phyloP scores from a whole-genome alignment of 129 eudicot genomes.

The Apium graveolens region DNA sequence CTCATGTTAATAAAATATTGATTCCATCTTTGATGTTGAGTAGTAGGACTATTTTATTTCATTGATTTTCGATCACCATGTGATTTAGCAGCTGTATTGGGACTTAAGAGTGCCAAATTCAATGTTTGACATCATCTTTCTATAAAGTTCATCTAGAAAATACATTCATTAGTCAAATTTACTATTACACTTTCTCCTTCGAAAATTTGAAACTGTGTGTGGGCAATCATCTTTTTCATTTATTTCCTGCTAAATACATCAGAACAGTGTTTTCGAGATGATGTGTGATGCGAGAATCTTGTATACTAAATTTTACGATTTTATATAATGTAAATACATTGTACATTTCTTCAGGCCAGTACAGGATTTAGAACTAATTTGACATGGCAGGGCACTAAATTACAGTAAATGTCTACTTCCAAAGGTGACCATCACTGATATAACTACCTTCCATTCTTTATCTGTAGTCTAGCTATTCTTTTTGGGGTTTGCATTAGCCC shows the following conservation, averaged over 20 bases:
- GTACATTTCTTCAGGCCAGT: no score
- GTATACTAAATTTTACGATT: background rate
- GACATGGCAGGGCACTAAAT: background rate
- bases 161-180: background rate
- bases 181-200: background rate
- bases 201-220: background rate
- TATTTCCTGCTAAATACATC: background rate
- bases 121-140: background rate
- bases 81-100: slow-evolving; percentile 2
- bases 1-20: background rate
- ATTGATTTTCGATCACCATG: slow-evolving; percentile 3
- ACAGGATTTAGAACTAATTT: background rate
- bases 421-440: background rate
- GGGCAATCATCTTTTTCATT: background rate
- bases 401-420: background rate
- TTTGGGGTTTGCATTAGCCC: background rate
- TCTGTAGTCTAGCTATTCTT: background rate
- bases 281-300: background rate
- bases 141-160: background rate
- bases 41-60: background rate
- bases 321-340: no score
- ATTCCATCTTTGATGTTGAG: background rate
- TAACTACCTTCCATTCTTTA: slow-evolving; percentile 3
- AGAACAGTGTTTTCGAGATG: no score
- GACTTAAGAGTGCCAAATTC: background rate